These are phyloP conservation scores for Scedosporium boydii DNA, from an alignment of 2,329 filamentous ascomycete species.

Conservation along the genomic window DNA sequence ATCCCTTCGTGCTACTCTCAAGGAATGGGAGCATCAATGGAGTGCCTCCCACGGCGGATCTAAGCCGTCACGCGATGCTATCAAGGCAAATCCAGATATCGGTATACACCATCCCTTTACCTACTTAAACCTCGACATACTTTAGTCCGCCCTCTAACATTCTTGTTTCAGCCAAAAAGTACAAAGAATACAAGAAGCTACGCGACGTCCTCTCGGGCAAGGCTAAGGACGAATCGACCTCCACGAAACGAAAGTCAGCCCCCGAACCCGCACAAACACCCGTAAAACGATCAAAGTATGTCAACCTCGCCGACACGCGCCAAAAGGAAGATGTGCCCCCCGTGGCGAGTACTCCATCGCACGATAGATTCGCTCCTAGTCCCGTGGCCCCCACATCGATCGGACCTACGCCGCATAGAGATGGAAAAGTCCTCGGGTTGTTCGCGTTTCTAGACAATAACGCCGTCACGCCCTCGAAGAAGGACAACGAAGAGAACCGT, in stretches of 20 bases:
- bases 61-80: constrained; percentile 65
- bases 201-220: constrained; percentile 51
- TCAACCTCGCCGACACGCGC: neutral
- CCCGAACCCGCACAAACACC: constrained; percentile 31
- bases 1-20: constrained; percentile 58
- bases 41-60: constrained; percentile 50
- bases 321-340: neutral
- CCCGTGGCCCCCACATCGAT: constrained; percentile 51
- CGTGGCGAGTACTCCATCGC: constrained; percentile 43
- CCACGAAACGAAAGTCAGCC: constrained; percentile 32
- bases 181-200: constrained; percentile 64
- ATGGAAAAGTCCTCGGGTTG: constrained; percentile 66
- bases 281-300: constrained; percentile 35
- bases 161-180: constrained; percentile 49
- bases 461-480: constrained; percentile 37
- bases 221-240: constrained; percentile 25
- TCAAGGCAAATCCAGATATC: constrained; percentile 63
- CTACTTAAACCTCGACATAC: neutral
- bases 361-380: constrained; percentile 38
- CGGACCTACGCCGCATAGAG: constrained; percentile 71
- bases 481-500: constrained; percentile 18
- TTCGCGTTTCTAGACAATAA: constrained; percentile 59
- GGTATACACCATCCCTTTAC: constrained; percentile 31
- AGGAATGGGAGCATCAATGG: constrained; percentile 65
- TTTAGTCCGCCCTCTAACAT: neutral